These are phyloP conservation scores for Puccinia triticina DNA, from an alignment of 1,284 basidiomycete species.

Conservation along the genomic window DNA sequence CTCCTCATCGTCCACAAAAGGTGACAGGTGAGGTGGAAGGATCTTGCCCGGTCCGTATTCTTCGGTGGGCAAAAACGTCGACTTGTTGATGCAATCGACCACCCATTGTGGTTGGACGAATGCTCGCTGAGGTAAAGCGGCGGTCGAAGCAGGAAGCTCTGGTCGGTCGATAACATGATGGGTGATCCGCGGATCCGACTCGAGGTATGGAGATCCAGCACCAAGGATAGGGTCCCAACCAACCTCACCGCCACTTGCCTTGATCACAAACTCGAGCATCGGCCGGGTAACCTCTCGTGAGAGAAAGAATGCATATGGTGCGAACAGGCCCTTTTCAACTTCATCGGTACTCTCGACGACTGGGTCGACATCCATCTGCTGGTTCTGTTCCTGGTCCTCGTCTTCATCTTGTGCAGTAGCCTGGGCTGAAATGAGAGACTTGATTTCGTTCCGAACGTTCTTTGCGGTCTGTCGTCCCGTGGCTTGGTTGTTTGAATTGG, in stretches of 20 bases:
- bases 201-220: constrained; percentile 74
- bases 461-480: constrained; percentile 62
- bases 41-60: constrained; percentile 82
- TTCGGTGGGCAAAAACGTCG: constrained; percentile 80
- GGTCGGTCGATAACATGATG: constrained; percentile 96
- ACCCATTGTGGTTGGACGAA: constrained; percentile 98
- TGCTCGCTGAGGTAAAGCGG: constrained; percentile 67
- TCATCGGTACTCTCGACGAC: constrained; percentile 65
- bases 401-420: constrained; percentile 61
- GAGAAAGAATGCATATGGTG: constrained; percentile 87
- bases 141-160: constrained; percentile 56
- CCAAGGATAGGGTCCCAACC: constrained; percentile 83
- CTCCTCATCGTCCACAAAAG: constrained; percentile 80
- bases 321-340: constrained; percentile 69
- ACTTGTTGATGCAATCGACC: constrained; percentile 89
- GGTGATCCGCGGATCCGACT: constrained; percentile 72
- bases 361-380: constrained; percentile 53
- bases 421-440: constrained; percentile 53
- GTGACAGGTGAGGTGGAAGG: constrained; percentile 92
- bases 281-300: constrained; percentile 90
- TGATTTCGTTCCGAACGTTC: constrained; percentile 64
- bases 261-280: constrained; percentile 92
- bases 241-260: constrained; percentile 76
- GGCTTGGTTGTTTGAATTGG: constrained; percentile 54
- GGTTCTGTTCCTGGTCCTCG: constrained; percentile 57